Base-by-base conservation (phyloP, 2,329 filamentous ascomycete genomes). In the Pyrenochaeta sp. region DNA sequence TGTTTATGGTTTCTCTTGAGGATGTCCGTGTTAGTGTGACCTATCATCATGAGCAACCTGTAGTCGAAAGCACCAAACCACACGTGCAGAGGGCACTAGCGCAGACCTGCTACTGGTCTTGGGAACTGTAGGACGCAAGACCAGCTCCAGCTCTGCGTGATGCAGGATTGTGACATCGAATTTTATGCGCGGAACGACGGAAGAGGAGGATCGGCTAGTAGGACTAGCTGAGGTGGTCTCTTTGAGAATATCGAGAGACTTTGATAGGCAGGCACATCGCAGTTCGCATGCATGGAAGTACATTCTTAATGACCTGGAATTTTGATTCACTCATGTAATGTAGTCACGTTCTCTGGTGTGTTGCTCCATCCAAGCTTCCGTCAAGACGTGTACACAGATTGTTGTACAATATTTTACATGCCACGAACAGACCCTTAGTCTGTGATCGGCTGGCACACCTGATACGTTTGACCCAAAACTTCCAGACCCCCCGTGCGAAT, bases 1-100 rank as follows among this genome's bases (percentile, higher is more conserved):
- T 1, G 82, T 87, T 29, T 75, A 73, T 61, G 73, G 73, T 10
- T 75, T 74, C 49, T 64, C 58, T 7, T 66, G 56, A 61, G 29
- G 23, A 27, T 12, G 35, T 12, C 3, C 17, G 11, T 10, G 20
- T 14, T 14, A 14, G n/a, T 11, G 20, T 11, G 21, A 23, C 17
- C 12, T 23, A 21, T 12, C 18, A 10, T 12, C 7, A 23, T 39
- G 20, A 23, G 21, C 18, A 18, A 11, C 17, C 36, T 11, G 36
- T 20, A 14, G 36, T 11, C 36, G 11, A 21, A 14, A 23, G 11
- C 6, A 20, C 18, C n/a, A 7, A 15, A 21, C 12, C 12, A 23
- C 17, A 21, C 9, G 17, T 4, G 18, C 35, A 18, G 20, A 36
- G 17, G 10, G 21, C 14, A 18, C 36, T 23, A 14, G 18, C 36